phyloP scores from a whole-genome alignment of 208 protist species.

The Borovskyia barvae region DNA sequence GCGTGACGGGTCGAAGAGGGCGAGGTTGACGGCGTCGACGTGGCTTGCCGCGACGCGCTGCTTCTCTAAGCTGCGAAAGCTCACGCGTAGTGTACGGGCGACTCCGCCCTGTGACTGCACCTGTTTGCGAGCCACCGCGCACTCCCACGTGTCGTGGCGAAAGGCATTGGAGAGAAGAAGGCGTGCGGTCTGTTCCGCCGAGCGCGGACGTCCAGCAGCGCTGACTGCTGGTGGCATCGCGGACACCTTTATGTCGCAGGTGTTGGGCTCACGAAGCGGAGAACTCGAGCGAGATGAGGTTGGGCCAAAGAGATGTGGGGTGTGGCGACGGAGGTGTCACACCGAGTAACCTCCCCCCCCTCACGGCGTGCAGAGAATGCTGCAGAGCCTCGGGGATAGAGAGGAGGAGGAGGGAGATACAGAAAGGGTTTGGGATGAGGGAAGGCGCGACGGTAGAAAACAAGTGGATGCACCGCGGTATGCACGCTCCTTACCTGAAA shows the following conservation, averaged over 20 bases:
- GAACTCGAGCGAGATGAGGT: too few relatives aligned
- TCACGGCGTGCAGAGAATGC: too few relatives aligned
- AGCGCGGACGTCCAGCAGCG: constrained; percentile 36
- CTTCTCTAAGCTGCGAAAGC: constrained; percentile 22
- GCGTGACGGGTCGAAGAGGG: constrained; percentile 56
- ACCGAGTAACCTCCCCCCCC: too few relatives aligned
- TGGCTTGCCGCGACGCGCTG: constrained; percentile 23
- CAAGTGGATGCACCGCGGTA: too few relatives aligned
- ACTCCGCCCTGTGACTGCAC: constrained; percentile 33
- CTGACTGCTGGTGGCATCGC: constrained; percentile 10
- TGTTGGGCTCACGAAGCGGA: too few relatives aligned
- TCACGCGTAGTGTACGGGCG: constrained; percentile 39
- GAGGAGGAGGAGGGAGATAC: too few relatives aligned
- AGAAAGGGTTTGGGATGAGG: too few relatives aligned
- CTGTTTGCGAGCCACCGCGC: constrained; percentile 33
- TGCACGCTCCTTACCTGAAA: too few relatives aligned
- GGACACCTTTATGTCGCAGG: background rate
- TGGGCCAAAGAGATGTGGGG: too few relatives aligned
- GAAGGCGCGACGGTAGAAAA: too few relatives aligned
- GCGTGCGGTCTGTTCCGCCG: constrained; percentile 80
- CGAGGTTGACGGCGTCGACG: constrained; percentile 59
- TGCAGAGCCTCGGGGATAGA: too few relatives aligned
- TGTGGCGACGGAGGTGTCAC: too few relatives aligned
- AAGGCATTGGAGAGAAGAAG: constrained; percentile 84
- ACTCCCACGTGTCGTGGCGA: constrained; percentile 86